Conservation (phyloP, 140 eudicot genomes). For the Eryngium alpinum region DNA sequence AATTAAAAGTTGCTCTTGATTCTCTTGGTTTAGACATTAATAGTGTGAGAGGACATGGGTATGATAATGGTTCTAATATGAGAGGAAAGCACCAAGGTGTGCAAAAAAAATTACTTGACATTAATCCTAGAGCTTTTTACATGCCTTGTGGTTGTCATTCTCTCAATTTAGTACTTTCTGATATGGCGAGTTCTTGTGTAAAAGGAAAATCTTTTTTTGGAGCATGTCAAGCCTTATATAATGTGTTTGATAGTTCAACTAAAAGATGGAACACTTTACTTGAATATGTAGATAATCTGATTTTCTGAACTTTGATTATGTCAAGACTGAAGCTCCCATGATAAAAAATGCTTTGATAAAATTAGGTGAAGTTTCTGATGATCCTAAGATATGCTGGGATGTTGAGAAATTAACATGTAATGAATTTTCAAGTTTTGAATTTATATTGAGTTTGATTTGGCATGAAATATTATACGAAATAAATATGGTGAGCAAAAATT, state of each 20-base stretch:
- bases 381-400: not conserved
- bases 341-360: not conserved
- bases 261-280: not conserved
- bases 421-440: slow-evolving; percentile 17
- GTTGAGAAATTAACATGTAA: not conserved
- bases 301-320: not conserved
- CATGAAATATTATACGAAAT: slow-evolving; percentile 18
- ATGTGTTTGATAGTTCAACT: not conserved
- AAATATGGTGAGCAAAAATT: slow-evolving; percentile 22
- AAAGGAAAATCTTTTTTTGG: not conserved
- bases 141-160: slow-evolving; percentile 13
- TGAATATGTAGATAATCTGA: not conserved
- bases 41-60: slow-evolving; percentile 29
- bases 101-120: not conserved
- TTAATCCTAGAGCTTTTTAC: slow-evolving; percentile 5
- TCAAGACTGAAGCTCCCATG: not conserved
- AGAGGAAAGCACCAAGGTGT: slow-evolving; percentile 32
- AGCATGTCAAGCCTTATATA: not conserved
- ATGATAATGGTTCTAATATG: slow-evolving; percentile 36
- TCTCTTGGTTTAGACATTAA: slow-evolving; percentile 15
- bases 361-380: not conserved
- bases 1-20: not conserved
- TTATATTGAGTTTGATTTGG: slow-evolving; percentile 27
- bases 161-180: not conserved
- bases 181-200: slow-evolving; percentile 3